Evolutionary conservation across 2,329 filamentous ascomycete genomes (phyloP).

Genomic region (Paraphaeosphaeria sporulosa): DNA sequence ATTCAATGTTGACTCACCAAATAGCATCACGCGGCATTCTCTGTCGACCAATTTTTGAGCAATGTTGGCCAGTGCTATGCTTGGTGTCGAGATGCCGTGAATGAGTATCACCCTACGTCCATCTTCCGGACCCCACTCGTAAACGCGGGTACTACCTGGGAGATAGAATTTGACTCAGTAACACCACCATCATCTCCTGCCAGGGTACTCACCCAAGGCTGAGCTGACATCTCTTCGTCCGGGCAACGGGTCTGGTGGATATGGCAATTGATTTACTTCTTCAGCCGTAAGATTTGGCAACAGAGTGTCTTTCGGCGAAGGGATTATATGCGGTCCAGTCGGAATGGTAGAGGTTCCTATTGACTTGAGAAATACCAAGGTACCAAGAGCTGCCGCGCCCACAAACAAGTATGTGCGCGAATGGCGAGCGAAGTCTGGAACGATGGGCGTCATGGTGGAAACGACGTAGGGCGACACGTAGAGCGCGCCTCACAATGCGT

Average conservation of each 20-base stretch:
- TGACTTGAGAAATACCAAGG: slow-evolving; percentile 33
- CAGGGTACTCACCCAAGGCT: slow-evolving; percentile 2
- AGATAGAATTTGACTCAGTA: not conserved
- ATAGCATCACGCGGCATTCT: slow-evolving; percentile 80
- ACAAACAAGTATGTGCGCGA: slow-evolving; percentile 25
- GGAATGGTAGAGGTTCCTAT: slow-evolving; percentile 28
- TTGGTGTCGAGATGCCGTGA: slow-evolving; percentile 84
- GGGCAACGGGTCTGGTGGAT: slow-evolving; percentile 74
- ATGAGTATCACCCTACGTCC: slow-evolving; percentile 77
- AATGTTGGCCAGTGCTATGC: slow-evolving; percentile 71
- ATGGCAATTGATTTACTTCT: slow-evolving; percentile 52
- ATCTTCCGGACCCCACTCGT: slow-evolving; percentile 79
- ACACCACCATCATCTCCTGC: not conserved
- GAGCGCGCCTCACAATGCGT: not conserved
- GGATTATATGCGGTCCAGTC: slow-evolving; percentile 23
- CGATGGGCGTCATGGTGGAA: not conserved
- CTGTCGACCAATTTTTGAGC: slow-evolving; percentile 69
- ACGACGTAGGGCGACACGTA: not conserved
- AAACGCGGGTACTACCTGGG: slow-evolving; percentile 75
- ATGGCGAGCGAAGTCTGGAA: slow-evolving; percentile 13
- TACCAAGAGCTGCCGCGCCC: slow-evolving; percentile 37
- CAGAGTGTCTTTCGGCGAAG: slow-evolving; percentile 38
- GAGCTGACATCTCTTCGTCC: slow-evolving; percentile 73
- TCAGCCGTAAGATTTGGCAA: slow-evolving; percentile 36
- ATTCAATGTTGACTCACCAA: slow-evolving; percentile 58